These are phyloP conservation scores for Emmonsiellopsis sp. DNA, from an alignment of 2,329 filamentous ascomycete species.

Conservation along the genomic window DNA sequence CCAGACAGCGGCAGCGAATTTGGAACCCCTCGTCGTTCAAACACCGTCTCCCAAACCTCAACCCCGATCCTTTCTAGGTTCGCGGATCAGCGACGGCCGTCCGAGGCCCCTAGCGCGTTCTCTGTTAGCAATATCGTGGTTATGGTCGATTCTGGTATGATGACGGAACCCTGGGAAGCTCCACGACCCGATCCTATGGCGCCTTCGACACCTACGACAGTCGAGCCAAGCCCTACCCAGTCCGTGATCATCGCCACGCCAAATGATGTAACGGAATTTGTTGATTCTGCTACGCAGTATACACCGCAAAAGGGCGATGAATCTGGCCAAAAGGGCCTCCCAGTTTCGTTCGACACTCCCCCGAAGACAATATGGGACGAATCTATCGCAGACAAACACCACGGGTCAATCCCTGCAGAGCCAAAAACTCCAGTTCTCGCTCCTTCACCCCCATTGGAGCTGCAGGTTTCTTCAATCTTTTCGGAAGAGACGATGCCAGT, in stretches of 20 bases:
- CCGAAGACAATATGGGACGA: constrained; percentile 34
- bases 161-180: constrained; percentile 52
- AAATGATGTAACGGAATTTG: constrained; percentile 18
- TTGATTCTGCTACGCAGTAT: constrained; percentile 35
- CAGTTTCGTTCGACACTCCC: constrained; percentile 23
- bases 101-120: not conserved
- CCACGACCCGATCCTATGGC: not conserved
- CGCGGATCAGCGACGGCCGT: constrained; percentile 9
- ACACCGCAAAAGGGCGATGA: constrained; percentile 24
- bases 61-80: constrained; percentile 23
- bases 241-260: constrained; percentile 11
- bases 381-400: constrained; percentile 7
- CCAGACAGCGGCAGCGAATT: constrained; percentile 61
- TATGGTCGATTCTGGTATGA: constrained; percentile 53
- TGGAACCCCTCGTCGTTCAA: constrained; percentile 27
- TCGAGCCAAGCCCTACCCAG: constrained; percentile 7
- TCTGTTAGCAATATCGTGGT: constrained; percentile 15
- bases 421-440: constrained; percentile 4
- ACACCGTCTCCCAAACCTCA: constrained; percentile 26
- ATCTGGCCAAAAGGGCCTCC: constrained; percentile 16
- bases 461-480: constrained; percentile 24
- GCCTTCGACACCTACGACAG: constrained; percentile 11
- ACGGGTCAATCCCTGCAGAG: not conserved
- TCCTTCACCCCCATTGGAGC: constrained; percentile 14
- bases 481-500: constrained; percentile 27